Percentiles rank a stretch among this genome's conserved stretches.
phyloP scores from a whole-genome alignment of 768 basidiomycete genomes.

The Harrya chromipes region DNA sequence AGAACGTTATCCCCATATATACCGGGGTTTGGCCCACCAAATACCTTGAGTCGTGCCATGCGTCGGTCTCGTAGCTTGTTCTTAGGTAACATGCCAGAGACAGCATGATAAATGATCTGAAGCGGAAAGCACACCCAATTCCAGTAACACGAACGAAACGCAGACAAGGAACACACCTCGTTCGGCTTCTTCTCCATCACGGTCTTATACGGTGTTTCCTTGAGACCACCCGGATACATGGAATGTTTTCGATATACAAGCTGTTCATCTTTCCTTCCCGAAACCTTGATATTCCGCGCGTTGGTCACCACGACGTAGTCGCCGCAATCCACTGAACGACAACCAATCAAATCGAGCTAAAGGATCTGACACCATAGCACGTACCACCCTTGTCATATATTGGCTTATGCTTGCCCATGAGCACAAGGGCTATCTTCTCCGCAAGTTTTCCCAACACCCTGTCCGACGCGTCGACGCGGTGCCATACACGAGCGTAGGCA shows the following conservation, averaged over 20 bases:
- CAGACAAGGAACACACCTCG: slow-evolving; percentile 54
- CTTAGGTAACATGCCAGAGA: slow-evolving; percentile 98
- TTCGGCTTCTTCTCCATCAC: slow-evolving; percentile 88
- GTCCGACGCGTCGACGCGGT: slow-evolving; percentile 88
- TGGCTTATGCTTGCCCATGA: slow-evolving; percentile 99
- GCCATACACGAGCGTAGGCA: slow-evolving; percentile 95
- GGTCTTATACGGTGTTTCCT: slow-evolving; percentile 80
- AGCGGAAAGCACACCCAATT: neutral
- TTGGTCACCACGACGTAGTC: slow-evolving; percentile 98
- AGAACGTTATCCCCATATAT: slow-evolving; percentile 74
- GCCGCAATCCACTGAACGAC: slow-evolving; percentile 82
- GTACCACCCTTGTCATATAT: slow-evolving; percentile 89
- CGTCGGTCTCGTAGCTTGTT: slow-evolving; percentile 92
- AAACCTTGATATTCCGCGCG: slow-evolving; percentile 76
- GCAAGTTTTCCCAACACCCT: slow-evolving; percentile 94
- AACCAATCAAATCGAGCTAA: neutral
- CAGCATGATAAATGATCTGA: slow-evolving; percentile 93
- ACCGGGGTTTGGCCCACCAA: slow-evolving; percentile 75
- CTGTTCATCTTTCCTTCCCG: slow-evolving; percentile 87
- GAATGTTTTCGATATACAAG: slow-evolving; percentile 86
- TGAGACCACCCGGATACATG: slow-evolving; percentile 91
- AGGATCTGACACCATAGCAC: slow-evolving; percentile 21
- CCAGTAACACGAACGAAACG: neutral
- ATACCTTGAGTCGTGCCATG: slow-evolving; percentile 85
- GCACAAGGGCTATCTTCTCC: slow-evolving; percentile 86